Conservation (phyloP, 2,329 filamentous ascomycete genomes). For the Myriosclerotinia duriaeana region DNA sequence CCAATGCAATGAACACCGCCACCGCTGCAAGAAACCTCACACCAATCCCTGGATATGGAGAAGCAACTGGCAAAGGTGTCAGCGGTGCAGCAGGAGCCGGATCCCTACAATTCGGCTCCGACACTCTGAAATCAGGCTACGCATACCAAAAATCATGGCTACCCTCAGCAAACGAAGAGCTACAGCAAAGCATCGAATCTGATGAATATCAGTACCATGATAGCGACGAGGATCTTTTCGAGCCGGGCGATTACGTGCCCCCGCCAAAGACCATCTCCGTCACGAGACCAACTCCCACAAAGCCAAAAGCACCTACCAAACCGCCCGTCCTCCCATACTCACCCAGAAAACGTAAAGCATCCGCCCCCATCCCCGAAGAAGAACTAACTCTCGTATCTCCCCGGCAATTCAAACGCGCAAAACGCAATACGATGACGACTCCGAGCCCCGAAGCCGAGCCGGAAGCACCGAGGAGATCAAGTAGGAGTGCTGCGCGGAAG, state of each 20-base stretch:
- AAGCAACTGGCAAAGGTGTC: not conserved
- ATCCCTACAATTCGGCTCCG: not conserved
- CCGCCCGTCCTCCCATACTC: not conserved
- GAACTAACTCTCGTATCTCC: not conserved
- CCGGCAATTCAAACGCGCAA: not conserved
- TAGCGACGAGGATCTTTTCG: not conserved
- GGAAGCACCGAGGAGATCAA: no score
- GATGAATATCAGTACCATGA: not conserved
- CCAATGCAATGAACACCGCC: conserved; percentile 1
- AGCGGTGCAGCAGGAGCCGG: not conserved
- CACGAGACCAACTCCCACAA: not conserved
- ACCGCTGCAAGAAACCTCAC: not conserved
- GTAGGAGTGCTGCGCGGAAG: no score
- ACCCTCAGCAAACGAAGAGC: not conserved
- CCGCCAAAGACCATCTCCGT: not conserved
- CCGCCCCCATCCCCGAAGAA: not conserved
- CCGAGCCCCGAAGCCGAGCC: not conserved
- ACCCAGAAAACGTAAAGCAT: not conserved
- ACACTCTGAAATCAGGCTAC: not conserved
- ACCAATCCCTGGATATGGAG: not conserved
- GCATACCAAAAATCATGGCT: not conserved
- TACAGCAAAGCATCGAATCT: not conserved
- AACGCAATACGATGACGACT: not conserved
- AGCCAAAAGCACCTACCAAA: not conserved
- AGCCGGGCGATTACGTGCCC: not conserved